Evolutionary conservation across 129 eudicot genomes (phyloP).

Genomic region (Flaveria bidentis): DNA sequence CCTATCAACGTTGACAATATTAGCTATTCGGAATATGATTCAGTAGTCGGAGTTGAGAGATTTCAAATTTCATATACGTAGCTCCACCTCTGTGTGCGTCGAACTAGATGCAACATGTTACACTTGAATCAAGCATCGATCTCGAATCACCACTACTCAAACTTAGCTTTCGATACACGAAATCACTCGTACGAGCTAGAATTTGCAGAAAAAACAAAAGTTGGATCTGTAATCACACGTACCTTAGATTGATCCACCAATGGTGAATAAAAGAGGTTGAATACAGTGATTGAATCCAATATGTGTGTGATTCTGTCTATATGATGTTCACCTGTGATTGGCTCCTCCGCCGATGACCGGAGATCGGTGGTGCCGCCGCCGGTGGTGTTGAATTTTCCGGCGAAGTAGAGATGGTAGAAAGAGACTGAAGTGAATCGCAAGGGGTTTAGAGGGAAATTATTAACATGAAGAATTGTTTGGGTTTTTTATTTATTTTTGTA

Average conservation of each 20-base stretch:
- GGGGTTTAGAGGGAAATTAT: constrained; percentile 6
- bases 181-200: constrained; percentile 6
- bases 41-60: no score
- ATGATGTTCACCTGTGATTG: constrained; percentile 12
- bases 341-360: constrained; percentile 7
- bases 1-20: no score
- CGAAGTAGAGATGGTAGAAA: constrained; percentile 17
- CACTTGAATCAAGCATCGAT: not conserved
- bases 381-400: constrained; percentile 33
- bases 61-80: no score
- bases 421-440: constrained; percentile 16
- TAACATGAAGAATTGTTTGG: not conserved
- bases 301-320: not conserved
- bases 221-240: constrained; percentile 27
- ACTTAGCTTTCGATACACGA: not conserved
- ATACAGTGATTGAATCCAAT: not conserved
- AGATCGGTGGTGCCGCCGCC: not conserved
- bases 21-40: no score
- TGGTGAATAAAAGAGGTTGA: not conserved
- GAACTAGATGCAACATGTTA: not conserved
- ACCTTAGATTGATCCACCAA: constrained; percentile 33
- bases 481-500: not conserved
- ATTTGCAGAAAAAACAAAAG: constrained; percentile 1
- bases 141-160: not conserved
- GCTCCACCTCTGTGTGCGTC: not conserved